phyloP scores from a whole-genome alignment of 106 monocot species.

The Apostasia shenzhenica region DNA sequence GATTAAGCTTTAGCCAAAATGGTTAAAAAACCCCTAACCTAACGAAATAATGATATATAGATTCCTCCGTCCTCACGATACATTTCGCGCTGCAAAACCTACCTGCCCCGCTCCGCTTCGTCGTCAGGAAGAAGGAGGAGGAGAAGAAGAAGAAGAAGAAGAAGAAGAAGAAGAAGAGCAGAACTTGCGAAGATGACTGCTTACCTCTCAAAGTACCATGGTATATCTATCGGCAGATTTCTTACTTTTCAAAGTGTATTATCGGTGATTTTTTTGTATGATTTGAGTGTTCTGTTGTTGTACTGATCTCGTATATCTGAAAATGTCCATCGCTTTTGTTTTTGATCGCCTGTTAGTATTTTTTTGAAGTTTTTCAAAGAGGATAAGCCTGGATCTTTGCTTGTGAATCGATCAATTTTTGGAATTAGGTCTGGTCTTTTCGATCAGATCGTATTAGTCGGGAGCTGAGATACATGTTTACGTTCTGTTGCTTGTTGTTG shows the following conservation, averaged over 20 bases:
- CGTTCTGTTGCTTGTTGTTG: no score
- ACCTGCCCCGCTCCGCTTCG: no score
- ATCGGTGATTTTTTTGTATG: neutral
- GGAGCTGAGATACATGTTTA: no score
- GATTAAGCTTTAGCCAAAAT: no score
- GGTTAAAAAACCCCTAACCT: no score
- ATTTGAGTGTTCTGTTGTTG: neutral
- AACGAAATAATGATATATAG: no score
- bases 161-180: neutral
- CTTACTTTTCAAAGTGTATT: neutral
- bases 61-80: no score
- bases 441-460: no score
- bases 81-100: no score
- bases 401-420: neutral
- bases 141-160: no score
- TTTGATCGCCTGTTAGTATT: neutral
- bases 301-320: neutral
- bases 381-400: neutral
- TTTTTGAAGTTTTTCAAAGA: neutral
- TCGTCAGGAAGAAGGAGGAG: no score
- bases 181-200: slow-evolving; percentile 3
- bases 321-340: neutral
- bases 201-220: slow-evolving; percentile 4
- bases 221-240: slow-evolving; percentile 4
- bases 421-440: no score